A percentile compares a stretch with the other conserved stretches of the same genome.
These are phyloP conservation scores for Blastobotrys robertii DNA, from an alignment of 805 yeast species.

Conservation along the genomic window DNA sequence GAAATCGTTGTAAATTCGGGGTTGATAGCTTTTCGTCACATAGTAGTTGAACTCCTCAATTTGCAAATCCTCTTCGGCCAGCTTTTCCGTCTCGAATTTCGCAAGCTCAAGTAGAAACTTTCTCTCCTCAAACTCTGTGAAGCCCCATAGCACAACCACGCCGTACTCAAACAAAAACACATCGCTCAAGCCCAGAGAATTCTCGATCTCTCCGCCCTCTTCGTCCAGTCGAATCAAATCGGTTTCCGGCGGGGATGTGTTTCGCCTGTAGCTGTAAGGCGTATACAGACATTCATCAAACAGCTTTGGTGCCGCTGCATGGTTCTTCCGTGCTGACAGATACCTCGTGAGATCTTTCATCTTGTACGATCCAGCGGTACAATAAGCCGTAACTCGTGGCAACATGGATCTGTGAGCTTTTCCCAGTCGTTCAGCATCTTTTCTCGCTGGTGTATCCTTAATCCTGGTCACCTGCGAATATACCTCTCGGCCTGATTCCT, in stretches of 20 bases:
- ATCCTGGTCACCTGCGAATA: constrained; percentile 79
- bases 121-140: constrained; percentile 70
- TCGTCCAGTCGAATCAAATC: constrained; percentile 63
- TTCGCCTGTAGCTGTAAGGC: constrained; percentile 50
- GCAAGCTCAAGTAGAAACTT: constrained; percentile 77
- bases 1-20: constrained; percentile 92
- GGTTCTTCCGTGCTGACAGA: constrained; percentile 60
- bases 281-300: constrained; percentile 94
- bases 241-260: constrained; percentile 17
- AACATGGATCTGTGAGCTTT: constrained; percentile 73
- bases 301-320: constrained; percentile 64
- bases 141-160: constrained; percentile 97
- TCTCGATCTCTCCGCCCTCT: constrained; percentile 92
- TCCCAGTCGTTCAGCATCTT: constrained; percentile 88
- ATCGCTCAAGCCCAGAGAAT: constrained; percentile 59
- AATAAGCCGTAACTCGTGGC: constrained; percentile 92
- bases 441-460: constrained; percentile 79
- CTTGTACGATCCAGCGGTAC: constrained; percentile 86
- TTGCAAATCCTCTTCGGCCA: constrained; percentile 86
- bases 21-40: constrained; percentile 88
- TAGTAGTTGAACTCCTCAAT: constrained; percentile 92
- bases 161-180: constrained; percentile 91
- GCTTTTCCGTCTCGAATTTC: constrained; percentile 81
- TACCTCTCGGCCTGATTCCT: constrained; percentile 41
- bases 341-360: constrained; percentile 83